Base-by-base conservation (phyloP, 768 basidiomycete genomes). In the Lyophyllum decastes region DNA sequence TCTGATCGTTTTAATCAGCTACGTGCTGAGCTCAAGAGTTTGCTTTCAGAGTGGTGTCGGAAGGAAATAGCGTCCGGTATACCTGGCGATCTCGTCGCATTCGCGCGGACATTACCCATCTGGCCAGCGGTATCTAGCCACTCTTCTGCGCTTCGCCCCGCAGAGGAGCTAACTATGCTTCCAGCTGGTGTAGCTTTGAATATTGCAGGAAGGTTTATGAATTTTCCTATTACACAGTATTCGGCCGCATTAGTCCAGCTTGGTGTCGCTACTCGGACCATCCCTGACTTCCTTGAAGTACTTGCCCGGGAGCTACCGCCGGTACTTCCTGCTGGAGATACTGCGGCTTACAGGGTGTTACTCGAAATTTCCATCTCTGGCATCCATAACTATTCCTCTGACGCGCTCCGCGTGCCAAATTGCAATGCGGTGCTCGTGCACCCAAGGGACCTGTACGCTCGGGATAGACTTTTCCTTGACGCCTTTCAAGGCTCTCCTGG, bases 41-140 rank as follows among this genome's bases (percentile, higher is more conserved):
- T 48, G 5, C 70, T 79, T 61, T 70, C 72, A 10, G 44, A 57
- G 22, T 78, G 77, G 77, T 64, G 68, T 33, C 64, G 70, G 7
- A 34, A n/a, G 0, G 62, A 64, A 9, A 61, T 61, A 17, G 69
- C 24, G 12, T 21, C 2, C 25, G 51, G 45, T 40, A n/a, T n/a
- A n/a, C 41, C 22, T 52, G 63, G 17, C 49, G 54, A 30, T 14
- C 41, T 49, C 52, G 68, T 12, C 25, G 41, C 7, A 55, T 64
- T 21, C 38, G 73, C 71, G 2, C 59, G 48, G 26, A 48, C 43
- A n/a, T 67, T 80, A 45, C 58, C 53, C 19, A 43, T 59, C 24
- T 59, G 58, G 58, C 76, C 78, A 19, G 75, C 74, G 75, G 64
- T 61, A 6, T 68, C 65, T 16, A 25, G n/a, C n/a, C n/a, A 62